Conservation (phyloP, 73 alveolate species). For the Paramecium sexaurelia region DNA sequence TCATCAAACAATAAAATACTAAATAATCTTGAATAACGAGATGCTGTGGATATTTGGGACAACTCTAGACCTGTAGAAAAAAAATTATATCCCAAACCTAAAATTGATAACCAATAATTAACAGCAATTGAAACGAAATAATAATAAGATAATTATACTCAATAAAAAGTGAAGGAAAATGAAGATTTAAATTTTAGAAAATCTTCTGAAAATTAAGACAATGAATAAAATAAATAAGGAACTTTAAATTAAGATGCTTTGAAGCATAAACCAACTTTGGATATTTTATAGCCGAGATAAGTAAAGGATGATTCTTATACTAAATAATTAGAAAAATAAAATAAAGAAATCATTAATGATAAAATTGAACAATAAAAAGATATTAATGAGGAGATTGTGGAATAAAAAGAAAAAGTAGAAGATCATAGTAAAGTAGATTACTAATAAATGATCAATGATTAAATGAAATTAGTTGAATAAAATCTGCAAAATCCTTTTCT, state of each 20-base stretch:
- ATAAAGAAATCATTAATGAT: not conserved
- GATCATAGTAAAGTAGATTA: not conserved
- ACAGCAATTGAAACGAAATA: not conserved
- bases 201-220: not conserved
- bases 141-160: not conserved
- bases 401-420: not conserved
- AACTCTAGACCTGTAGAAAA: not conserved
- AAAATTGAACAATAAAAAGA: not conserved
- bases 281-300: not conserved
- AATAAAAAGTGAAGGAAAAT: not conserved
- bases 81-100: not conserved
- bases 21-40: not conserved
- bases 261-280: not conserved
- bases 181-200: not conserved
- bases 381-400: not conserved
- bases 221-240: not conserved
- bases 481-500: not conserved
- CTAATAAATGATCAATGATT: not conserved
- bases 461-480: not conserved
- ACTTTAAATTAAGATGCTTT: not conserved
- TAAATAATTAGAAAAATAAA: not conserved
- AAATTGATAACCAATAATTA: not conserved
- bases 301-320: not conserved
- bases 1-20: not conserved
- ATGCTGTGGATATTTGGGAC: not conserved